phyloP scores from a whole-genome alignment of 2,329 filamentous ascomycete genomes.

The Fonsecaea multimorphosa region DNA sequence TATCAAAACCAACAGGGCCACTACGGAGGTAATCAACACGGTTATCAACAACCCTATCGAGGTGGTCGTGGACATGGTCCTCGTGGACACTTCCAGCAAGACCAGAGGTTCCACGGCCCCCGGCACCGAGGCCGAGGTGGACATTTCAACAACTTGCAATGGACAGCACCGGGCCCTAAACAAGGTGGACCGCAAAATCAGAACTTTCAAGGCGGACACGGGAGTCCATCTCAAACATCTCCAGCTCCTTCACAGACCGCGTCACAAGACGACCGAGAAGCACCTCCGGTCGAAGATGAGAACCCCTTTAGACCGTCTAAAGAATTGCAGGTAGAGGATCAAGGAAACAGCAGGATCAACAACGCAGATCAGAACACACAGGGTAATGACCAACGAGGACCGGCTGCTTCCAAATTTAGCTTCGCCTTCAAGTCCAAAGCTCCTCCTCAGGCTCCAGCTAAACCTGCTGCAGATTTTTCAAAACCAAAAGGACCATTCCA shows the following conservation, averaged over 20 bases:
- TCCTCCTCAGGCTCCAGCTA: constrained; percentile 60
- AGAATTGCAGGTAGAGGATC: constrained; percentile 69
- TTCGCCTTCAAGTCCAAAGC: constrained; percentile 89
- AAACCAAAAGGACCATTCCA: constrained; percentile 50
- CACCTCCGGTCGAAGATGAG: constrained; percentile 58
- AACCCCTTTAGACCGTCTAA: constrained; percentile 69
- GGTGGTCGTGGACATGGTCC: constrained; percentile 62
- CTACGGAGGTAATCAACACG: constrained; percentile 64
- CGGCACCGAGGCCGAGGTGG: constrained; percentile 59
- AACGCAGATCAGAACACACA: constrained; percentile 61
- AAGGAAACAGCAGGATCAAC: constrained; percentile 61
- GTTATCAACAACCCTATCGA: constrained; percentile 57
- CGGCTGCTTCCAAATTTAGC: constrained; percentile 75
- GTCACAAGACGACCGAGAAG: constrained; percentile 45
- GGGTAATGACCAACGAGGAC: constrained; percentile 59
- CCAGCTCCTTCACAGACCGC: constrained; percentile 42
- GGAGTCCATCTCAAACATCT: constrained; percentile 45
- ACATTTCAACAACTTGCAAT: constrained; percentile 72
- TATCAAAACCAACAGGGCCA: constrained; percentile 55
- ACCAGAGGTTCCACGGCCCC: constrained; percentile 38
- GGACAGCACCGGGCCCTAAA: constrained; percentile 66
- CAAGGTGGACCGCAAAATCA: constrained; percentile 46
- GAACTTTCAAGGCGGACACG: constrained; percentile 49
- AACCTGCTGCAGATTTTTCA: constrained; percentile 57
- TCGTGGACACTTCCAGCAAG: constrained; percentile 59